phyloP scores from a whole-genome alignment of 331 rosid genomes.

The Rhamnella rubrinervis region DNA sequence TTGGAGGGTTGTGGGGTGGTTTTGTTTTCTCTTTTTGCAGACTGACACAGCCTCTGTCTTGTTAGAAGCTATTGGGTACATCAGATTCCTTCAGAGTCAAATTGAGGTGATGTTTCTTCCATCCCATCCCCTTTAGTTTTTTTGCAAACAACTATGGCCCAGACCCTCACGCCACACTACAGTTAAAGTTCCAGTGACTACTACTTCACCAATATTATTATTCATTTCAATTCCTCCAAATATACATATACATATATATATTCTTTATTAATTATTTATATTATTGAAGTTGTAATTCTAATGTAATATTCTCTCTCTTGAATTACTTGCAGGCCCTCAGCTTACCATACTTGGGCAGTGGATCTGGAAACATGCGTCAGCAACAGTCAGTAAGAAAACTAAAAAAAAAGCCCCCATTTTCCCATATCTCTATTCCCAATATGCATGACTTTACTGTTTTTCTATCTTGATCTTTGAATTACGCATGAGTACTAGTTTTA shows the following conservation, averaged over 20 bases:
- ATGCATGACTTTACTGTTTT: background rate
- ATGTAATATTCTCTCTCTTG: background rate
- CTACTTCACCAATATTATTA: too few relatives aligned
- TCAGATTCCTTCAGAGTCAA: conserved; percentile 99
- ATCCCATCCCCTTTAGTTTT: conserved; percentile 25
- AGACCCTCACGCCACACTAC: conserved; percentile 1
- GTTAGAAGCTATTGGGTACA: conserved; percentile 98
- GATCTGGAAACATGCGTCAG: conserved; percentile 60
- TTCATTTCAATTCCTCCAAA: too few relatives aligned
- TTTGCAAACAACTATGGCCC: conserved; percentile 39
- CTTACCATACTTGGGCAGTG: conserved; percentile 81
- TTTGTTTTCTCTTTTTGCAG: conserved; percentile 59
- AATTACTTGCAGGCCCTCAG: conserved; percentile 78
- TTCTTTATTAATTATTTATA: too few relatives aligned
- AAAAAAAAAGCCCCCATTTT: background rate
- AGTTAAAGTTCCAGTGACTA: background rate
- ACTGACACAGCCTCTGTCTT: conserved; percentile 99
- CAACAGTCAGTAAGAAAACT: conserved; percentile 66
- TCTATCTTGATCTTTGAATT: conserved; percentile 20
- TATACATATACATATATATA: too few relatives aligned
- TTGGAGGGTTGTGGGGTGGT: conserved; percentile 44
- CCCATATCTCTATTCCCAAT: conserved; percentile 36
- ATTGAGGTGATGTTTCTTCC: conserved; percentile 78
- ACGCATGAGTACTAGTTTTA: conserved; percentile 20
- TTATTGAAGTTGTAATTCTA: background rate